Percentiles rank a stretch among this genome's conserved stretches.
phyloP scores from a whole-genome alignment of 2,329 filamentous ascomycete species.

The Arachnomyces sp. region DNA sequence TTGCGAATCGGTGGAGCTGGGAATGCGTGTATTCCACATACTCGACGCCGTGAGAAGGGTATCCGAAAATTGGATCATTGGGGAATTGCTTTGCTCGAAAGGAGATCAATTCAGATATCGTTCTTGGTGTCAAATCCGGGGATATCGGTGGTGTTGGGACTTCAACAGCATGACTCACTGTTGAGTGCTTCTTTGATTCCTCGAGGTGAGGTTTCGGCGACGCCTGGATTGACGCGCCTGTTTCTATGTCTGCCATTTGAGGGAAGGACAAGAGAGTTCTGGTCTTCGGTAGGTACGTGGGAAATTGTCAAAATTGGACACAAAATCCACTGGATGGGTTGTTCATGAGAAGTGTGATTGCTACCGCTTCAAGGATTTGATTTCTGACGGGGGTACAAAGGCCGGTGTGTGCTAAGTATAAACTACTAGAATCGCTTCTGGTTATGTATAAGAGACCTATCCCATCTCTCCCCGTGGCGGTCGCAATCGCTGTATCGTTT shows the following conservation, averaged over 20 bases:
- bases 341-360: no score
- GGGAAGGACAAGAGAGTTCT: not conserved
- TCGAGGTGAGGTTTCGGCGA: not conserved
- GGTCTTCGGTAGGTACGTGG: no score
- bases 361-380: no score
- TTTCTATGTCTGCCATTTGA: not conserved
- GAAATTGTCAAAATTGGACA: no score
- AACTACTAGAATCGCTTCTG: no score
- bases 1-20: conserved; percentile 8
- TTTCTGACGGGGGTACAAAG: no score
- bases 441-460: no score
- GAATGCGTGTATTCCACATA: conserved; percentile 13
- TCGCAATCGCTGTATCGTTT: no score
- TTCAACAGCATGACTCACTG: not conserved
- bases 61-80: conserved; percentile 12
- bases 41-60: conserved; percentile 11
- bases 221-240: conserved; percentile 2
- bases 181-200: not conserved
- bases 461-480: no score
- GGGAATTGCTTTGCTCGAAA: conserved; percentile 8
- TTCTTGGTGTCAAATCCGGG: conserved; percentile 5
- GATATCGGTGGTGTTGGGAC: not conserved
- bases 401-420: no score
- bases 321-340: no score
- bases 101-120: conserved; percentile 12